Base-by-base conservation (phyloP, 2,329 filamentous ascomycete genomes). In the Clonostachys rhizophaga region DNA sequence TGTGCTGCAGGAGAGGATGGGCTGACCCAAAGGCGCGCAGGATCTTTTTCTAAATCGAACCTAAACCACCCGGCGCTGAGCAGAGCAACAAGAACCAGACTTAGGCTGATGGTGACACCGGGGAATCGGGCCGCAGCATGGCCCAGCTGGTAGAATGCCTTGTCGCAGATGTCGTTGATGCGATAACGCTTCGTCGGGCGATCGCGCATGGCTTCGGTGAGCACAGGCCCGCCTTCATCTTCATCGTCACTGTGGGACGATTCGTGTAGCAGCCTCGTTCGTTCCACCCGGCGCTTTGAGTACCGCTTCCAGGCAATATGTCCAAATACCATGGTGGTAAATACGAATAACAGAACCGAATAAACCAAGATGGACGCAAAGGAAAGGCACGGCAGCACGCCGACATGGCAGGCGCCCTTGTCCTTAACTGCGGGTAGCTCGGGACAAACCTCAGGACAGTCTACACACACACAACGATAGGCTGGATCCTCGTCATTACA, bases 1-100 rank as follows among this genome's bases (percentile, higher is more conserved):
- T 90, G 80, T 0, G 94, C 94, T 17, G 95, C 92, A 43, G 84
- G 81, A 5, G 94, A 97, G 9, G 87, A 87, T 8, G 94, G 94
- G 57, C 92, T 91, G n/a, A 99, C 94, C 94, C 94, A 99, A 9
- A 99, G 73, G 43, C 88, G 84, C 11, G 95, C 94, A 6, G 94
- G 94, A 52, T 97, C 87, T 18, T 77, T 88, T 65, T 97, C 94
- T 35, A 99, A 76, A n/a, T 88, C 78, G 59, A 99, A 99, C 41
- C 82, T 81, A 49, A 94, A 71, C 89, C 90, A 95, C 2, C 94
- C 94, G 35, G 92, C 68, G 60, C 91, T 96, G 51, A 99, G 74
- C 5, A 96, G 63, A 2, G 75, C 79, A 11, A 96, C 87, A 4
- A 94, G 60, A 3, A 94, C 46, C n/a, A 96, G 63, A 52, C 88